These are phyloP conservation scores for Podaxis sp. DNA, from an alignment of 768 basidiomycete species.

Conservation along the genomic window DNA sequence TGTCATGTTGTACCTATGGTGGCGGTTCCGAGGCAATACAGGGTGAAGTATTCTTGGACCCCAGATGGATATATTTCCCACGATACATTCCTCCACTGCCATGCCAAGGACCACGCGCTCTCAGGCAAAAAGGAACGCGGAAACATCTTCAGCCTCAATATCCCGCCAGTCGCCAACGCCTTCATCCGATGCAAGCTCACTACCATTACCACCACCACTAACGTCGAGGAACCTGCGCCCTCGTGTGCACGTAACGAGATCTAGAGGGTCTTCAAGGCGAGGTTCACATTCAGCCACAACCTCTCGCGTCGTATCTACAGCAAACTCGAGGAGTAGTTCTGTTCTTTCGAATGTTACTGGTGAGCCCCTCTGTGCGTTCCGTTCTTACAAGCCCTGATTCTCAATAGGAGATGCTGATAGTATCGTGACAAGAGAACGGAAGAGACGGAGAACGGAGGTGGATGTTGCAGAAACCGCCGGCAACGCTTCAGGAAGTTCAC, in stretches of 20 bases:
- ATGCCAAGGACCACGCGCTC: not conserved
- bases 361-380: not conserved
- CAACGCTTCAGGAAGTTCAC: not conserved
- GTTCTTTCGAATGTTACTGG: slow-evolving; percentile 1
- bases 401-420: not conserved
- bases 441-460: slow-evolving; percentile 14
- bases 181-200: slow-evolving; percentile 7
- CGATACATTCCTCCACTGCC: not conserved
- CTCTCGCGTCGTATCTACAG: slow-evolving; percentile 12
- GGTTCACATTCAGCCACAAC: slow-evolving; percentile 14
- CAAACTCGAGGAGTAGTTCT: slow-evolving; percentile 3
- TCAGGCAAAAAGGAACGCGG: not conserved
- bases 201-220: slow-evolving; percentile 19
- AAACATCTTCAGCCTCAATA: not conserved
- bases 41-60: too few relatives aligned
- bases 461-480: not conserved
- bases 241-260: slow-evolving; percentile 8
- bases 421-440: slow-evolving; percentile 15
- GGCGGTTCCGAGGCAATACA: too few relatives aligned
- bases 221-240: slow-evolving; percentile 19
- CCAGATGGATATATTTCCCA: not conserved
- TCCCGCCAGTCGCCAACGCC: not conserved
- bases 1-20: too few relatives aligned
- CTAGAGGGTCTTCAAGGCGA: slow-evolving; percentile 15
- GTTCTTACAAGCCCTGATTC: not conserved